These are phyloP conservation scores for Candida dubliniensis DNA, from an alignment of 1,139 yeast genomes.

Conservation along the genomic window DNA sequence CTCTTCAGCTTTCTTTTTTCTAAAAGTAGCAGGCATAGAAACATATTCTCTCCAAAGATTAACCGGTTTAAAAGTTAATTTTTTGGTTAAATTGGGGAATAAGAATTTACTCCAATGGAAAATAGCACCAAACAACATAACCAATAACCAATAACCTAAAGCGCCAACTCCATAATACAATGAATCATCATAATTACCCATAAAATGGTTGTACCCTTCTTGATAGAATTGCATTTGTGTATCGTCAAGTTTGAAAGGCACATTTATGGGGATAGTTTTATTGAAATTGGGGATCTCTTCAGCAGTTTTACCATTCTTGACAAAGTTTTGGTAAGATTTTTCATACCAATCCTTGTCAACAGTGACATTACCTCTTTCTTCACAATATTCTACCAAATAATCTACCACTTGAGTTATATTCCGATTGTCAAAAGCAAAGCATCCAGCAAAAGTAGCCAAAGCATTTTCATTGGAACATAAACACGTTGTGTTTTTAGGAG, in stretches of 20 bases:
- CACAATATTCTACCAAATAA: conserved; percentile 6
- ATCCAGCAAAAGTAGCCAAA: conserved; percentile 20
- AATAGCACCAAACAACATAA: conserved; percentile 41
- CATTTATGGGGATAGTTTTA: conserved; percentile 17
- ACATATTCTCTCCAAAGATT: conserved; percentile 30
- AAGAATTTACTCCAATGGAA: conserved; percentile 41
- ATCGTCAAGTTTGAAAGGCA: conserved; percentile 24
- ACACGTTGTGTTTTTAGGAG: conserved; percentile 8
- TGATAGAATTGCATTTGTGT: conserved; percentile 15
- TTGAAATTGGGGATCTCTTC: conserved; percentile 25
- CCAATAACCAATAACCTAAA: conserved; percentile 49
- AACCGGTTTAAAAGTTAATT: conserved; percentile 23
- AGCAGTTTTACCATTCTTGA: conserved; percentile 19
- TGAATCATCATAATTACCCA: conserved; percentile 39
- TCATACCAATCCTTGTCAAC: conserved; percentile 19
- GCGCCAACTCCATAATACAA: conserved; percentile 49
- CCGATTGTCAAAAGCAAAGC: conserved; percentile 11
- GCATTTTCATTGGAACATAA: conserved; percentile 15
- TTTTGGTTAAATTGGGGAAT: conserved; percentile 25
- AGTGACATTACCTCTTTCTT: conserved; percentile 10
- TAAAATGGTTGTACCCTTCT: conserved; percentile 26
- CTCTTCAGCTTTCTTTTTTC: conserved; percentile 25
- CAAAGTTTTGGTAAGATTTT: conserved; percentile 19
- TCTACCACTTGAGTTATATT: conserved; percentile 1
- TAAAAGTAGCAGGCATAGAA: conserved; percentile 31